These are phyloP conservation scores for Aspergillus mulundensis DNA, from an alignment of 495 filamentous ascomycete species.

Conservation along the genomic window DNA sequence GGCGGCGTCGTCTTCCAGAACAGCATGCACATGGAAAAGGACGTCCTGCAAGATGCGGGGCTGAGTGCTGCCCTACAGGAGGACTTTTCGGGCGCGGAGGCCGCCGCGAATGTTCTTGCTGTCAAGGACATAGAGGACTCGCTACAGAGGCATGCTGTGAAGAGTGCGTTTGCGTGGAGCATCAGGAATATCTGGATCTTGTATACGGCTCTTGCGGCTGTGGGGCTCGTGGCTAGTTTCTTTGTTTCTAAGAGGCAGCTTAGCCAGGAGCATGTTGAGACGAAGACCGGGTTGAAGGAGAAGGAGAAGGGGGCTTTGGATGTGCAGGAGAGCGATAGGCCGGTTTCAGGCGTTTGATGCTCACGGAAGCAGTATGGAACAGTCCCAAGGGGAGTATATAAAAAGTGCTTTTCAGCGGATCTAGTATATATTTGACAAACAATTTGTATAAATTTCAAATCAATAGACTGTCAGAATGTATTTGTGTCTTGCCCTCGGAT, in stretches of 20 bases:
- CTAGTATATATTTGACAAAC: no score
- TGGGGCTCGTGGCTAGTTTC: constrained; percentile 46
- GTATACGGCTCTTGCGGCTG: constrained; percentile 50
- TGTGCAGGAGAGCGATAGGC: neutral
- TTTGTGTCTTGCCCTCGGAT: no score
- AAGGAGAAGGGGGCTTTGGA: neutral
- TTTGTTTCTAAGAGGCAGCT: constrained; percentile 52
- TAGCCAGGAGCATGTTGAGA: constrained; percentile 59
- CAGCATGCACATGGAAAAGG: constrained; percentile 45
- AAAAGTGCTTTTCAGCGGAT: no score
- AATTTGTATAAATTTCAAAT: no score
- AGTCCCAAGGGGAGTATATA: no score
- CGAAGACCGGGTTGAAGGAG: constrained; percentile 43
- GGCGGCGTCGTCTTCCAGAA: constrained; percentile 77
- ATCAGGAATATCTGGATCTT: constrained; percentile 60
- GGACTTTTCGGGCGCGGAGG: constrained; percentile 44
- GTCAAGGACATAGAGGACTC: constrained; percentile 42
- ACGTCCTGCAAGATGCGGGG: constrained; percentile 42
- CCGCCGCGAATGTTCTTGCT: constrained; percentile 49
- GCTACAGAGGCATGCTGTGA: constrained; percentile 41
- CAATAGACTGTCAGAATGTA: no score
- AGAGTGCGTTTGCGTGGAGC: constrained; percentile 56
- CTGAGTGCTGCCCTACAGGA: constrained; percentile 33
- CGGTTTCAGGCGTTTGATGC: neutral
- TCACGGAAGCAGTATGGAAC: neutral